Evolutionary conservation across 345 rosid genomes (phyloP).

Genomic region (Luvunga scandens): DNA sequence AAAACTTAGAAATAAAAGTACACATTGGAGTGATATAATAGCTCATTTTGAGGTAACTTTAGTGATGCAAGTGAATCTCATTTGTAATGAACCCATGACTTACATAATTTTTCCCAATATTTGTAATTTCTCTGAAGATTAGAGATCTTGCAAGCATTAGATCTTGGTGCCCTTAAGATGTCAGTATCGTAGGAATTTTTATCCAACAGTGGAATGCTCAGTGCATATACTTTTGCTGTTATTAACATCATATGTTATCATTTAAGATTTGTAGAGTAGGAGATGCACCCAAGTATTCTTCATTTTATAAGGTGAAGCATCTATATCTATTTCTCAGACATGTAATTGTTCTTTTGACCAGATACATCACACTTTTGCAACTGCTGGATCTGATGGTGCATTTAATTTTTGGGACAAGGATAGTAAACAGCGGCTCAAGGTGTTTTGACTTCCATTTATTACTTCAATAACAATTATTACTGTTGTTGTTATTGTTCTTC

Average conservation of each 20-base stretch:
- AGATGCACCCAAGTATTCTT: neutral
- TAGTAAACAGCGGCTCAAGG: slow-evolving; percentile 98
- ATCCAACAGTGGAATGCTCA: neutral
- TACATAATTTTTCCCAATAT: neutral
- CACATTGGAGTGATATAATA: neutral
- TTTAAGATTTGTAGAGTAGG: neutral
- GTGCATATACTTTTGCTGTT: neutral
- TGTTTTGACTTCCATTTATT: slow-evolving; percentile 12
- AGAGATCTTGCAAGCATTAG: neutral
- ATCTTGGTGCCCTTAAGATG: neutral
- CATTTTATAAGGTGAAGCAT: neutral
- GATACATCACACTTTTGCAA: slow-evolving; percentile 95
- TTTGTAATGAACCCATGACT: neutral
- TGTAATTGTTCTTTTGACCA: slow-evolving; percentile 30
- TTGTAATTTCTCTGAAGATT: neutral
- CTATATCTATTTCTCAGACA: neutral
- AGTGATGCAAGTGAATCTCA: neutral
- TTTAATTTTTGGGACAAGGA: slow-evolving; percentile 99
- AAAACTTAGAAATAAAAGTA: neutral
- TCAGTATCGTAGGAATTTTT: neutral
- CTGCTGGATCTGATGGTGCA: slow-evolving; percentile 98
- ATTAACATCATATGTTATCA: neutral
- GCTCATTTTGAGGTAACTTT: neutral
- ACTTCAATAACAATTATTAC: neutral
- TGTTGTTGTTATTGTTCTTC: neutral